Percentiles rank a stretch among this genome's conserved stretches.
Conservation (phyloP, 768 basidiomycete species). For the Russula earlei region DNA sequence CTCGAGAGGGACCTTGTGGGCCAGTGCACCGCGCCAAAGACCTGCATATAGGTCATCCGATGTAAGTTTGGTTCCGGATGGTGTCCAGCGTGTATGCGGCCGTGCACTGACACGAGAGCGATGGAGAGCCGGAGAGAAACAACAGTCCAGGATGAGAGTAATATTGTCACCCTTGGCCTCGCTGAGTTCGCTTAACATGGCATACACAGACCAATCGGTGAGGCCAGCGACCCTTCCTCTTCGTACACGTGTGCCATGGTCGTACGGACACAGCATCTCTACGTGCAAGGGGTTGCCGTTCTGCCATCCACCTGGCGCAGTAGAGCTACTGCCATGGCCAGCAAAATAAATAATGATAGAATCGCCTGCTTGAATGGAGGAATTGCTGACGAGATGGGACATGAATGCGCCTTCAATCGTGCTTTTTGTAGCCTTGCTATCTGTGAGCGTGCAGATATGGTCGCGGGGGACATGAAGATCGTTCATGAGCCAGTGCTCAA, state of each 20-base stretch:
- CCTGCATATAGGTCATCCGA: conserved; percentile 46
- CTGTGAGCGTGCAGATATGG: conserved; percentile 47
- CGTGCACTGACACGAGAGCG: conserved; percentile 35
- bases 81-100: conserved; percentile 47
- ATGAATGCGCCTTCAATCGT: conserved; percentile 53
- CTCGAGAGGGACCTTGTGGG: conserved; percentile 30
- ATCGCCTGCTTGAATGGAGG: conserved; percentile 48
- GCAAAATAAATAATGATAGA: conserved; percentile 64
- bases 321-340: conserved; percentile 56
- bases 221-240: conserved; percentile 49
- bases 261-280: conserved; percentile 57
- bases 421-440: conserved; percentile 50
- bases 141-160: conserved; percentile 57
- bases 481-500: conserved; percentile 48
- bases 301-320: conserved; percentile 55
- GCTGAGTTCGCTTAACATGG: conserved; percentile 50
- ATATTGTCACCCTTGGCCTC: conserved; percentile 58
- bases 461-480: conserved; percentile 48
- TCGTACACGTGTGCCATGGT: conserved; percentile 44
- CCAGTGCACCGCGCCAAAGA: conserved; percentile 47
- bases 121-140: conserved; percentile 40
- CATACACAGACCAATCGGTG: conserved; percentile 54
- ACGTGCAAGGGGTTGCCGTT: conserved; percentile 35
- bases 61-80: conserved; percentile 39
- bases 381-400: conserved; percentile 54